Percentiles rank a stretch among this genome's conserved stretches.
phyloP scores from a whole-genome alignment of 495 filamentous ascomycete species.

The Thozetella sp. region DNA sequence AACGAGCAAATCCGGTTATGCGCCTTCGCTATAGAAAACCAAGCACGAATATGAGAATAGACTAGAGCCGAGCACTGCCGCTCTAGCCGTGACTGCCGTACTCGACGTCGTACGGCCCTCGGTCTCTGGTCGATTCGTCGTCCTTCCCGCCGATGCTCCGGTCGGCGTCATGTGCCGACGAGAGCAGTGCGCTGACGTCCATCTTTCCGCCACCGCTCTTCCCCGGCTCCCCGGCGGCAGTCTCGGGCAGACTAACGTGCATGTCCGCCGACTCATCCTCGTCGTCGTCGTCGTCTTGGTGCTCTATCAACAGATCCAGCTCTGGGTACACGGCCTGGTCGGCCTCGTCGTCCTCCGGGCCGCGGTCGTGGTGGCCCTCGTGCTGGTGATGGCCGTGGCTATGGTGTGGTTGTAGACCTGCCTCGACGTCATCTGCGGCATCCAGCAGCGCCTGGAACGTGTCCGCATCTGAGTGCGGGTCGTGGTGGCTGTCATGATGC shows the following conservation, averaged over 20 bases:
- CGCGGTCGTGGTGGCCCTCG: constrained; percentile 3
- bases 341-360: constrained; percentile 13
- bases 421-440: constrained; percentile 24
- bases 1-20: no score
- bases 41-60: background rate
- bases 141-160: background rate
- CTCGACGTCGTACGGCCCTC: background rate
- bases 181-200: constrained; percentile 20
- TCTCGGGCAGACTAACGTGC: background rate
- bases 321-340: constrained; percentile 46
- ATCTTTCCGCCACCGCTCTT: constrained; percentile 12
- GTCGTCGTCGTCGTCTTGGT: constrained; percentile 31
- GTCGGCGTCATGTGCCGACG: constrained; percentile 5
- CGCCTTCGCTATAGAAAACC: background rate
- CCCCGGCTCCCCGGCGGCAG: background rate
- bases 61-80: no score
- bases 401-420: constrained; percentile 9
- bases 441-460: constrained; percentile 46
- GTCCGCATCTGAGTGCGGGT: constrained; percentile 24
- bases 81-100: background rate
- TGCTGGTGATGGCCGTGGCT: constrained; percentile 7
- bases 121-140: constrained; percentile 2
- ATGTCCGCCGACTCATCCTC: constrained; percentile 8
- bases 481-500: constrained; percentile 21
- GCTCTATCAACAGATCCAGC: constrained; percentile 55